These are phyloP conservation scores for Abrus pulchellus DNA, from an alignment of 306 rosid species.

Conservation along the genomic window DNA sequence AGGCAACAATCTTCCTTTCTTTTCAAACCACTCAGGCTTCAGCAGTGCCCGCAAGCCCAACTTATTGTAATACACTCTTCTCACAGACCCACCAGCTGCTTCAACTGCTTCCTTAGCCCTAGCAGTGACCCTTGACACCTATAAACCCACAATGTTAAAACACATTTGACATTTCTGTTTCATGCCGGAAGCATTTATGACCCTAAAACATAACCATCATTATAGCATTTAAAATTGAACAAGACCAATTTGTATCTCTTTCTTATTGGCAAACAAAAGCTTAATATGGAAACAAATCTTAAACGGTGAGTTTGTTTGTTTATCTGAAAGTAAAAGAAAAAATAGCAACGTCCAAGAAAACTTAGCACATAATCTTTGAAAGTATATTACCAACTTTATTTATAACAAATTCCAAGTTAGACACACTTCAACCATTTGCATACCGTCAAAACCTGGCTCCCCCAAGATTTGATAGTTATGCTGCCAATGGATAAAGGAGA, in stretches of 20 bases:
- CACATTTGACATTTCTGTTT: conserved; percentile 18
- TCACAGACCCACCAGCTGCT: conserved; percentile 92
- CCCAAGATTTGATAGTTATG: conserved; percentile 4
- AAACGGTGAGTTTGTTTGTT: background rate
- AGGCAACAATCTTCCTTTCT: conserved; percentile 94
- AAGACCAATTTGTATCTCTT: background rate
- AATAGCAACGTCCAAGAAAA: background rate
- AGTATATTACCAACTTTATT: conserved; percentile 11
- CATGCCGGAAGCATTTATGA: background rate
- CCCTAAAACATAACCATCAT: background rate
- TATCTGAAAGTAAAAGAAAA: conserved; percentile 9
- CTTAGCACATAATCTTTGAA: conserved; percentile 8
- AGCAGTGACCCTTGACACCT: conserved; percentile 95
- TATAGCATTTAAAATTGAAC: background rate
- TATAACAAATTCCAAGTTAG: conserved; percentile 18
- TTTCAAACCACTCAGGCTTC: conserved; percentile 94
- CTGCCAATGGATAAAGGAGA: conserved; percentile 25
- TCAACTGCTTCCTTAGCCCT: conserved; percentile 92
- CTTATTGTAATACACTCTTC: conserved; percentile 89
- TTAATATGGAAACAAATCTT: background rate
- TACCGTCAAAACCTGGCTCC: background rate
- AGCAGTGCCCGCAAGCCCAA: conserved; percentile 84
- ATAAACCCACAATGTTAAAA: conserved; percentile 37
- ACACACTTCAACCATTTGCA: background rate
- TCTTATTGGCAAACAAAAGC: conserved; percentile 8